Evolutionary conservation across 129 eudicot species (phyloP), one percentile per base, ranked within the genome.

Genomic region (Lonicera japonica): DNA sequence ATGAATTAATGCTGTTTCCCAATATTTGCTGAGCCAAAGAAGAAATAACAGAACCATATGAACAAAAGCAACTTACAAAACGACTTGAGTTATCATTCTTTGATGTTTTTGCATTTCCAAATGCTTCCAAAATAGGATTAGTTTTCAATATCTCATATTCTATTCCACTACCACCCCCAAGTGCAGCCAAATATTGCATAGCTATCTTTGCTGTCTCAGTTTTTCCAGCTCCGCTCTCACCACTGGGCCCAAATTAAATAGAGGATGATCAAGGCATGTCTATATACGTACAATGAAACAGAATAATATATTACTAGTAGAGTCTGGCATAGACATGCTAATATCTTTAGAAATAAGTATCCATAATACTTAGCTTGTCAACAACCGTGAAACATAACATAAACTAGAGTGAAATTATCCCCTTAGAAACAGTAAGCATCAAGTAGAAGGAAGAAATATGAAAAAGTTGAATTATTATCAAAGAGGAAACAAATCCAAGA

Each of bases 151-250:
- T 82, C 50, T 90, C 95, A 56, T 78, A 78, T 71, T 86, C 97
- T 78, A 90, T 90, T 56, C 97, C 97, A 76, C 84, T 82, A 56
- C 92, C 95, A 5, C 97, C 97, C 75, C 97, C 89, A 52, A 90
- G 82, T 54, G 97, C 89, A 73, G 95, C 97, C 77, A 90, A 70
- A 77, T 90, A 90, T 70, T 90, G 95, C 97, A 90, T 86, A 9
- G 97, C 95, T 67, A 90, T 86, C 71, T 90, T 90, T 55, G 97
- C 95, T 21, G 97, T 90, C 74, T 90, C 97, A 36, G 97, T 86
- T 69, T 90, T 90, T 23, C 97, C 97, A 29, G 97, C 91, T 62
- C 97, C 97, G 65, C 97, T 89, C 79, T 89, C 97, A 60, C 97
- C 95, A 76, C 95, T 90, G 80, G 51, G 54, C 18, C 56, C 23